Base-by-base conservation (phyloP, 768 basidiomycete genomes). In the Sarcomyxa edulis region DNA sequence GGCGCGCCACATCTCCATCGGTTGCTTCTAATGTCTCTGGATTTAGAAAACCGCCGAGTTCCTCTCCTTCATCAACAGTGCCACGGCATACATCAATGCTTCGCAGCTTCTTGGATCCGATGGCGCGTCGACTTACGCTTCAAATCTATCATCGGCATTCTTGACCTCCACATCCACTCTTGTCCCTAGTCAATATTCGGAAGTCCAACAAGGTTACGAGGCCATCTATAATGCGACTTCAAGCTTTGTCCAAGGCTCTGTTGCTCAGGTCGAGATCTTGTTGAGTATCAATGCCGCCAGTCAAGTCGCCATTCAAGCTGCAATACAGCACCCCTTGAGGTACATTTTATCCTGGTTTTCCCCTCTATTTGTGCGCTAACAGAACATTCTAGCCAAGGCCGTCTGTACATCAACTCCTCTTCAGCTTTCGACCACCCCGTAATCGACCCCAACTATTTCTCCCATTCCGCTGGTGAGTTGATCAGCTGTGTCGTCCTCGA, bases 391-490 rank as follows among this genome's bases (percentile, higher is more conserved):
- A n/a, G 71, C 25, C 71, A 76, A 35, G 84, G 84, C n/a, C 68
- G 66, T 5, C 51, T 85, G 20, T 73, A 72, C 42, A 77, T 85
- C 60, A 78, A 68, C 50, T 72, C 75, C 3, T 61, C 68, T 11
- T 69, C 74, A 40, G 62, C 76, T 1, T 87, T 85, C 58, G 72
- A 75, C 41, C 48, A 62, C 16, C 80, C 81, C 5, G 53, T 69
- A 31, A 77, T 86, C 51, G 78, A 86, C 56, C 84, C 84, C 4
- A 59, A 70, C 43, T 85, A 84, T 58, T 71, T 82, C 37, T 62
- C 71, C 5, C 72, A 81, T 48, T n/a, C n/a, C n/a, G n/a, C n/a
- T n/a, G n/a, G n/a, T 56, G 65, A 5, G 72, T 73, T 15, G 75
- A 69, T 71, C 37, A 15, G 59, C 47, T 3, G 4, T 35, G 24